Percentiles rank a stretch among this genome's conserved stretches.
Conservation (phyloP, 148 eudicot species). For the Rhododendron ferrugineum region DNA sequence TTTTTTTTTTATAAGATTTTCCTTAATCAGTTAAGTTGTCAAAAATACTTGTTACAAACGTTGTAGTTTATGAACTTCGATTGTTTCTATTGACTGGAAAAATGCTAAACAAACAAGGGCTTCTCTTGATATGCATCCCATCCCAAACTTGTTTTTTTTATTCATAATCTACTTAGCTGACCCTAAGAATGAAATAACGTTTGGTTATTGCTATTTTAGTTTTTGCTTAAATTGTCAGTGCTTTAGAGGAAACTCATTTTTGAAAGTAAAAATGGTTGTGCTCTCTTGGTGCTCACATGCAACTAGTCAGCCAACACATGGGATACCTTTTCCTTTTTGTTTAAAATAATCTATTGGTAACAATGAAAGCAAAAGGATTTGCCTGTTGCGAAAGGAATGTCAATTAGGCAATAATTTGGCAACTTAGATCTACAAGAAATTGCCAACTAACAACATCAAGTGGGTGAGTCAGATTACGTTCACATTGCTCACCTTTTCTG, state of each 20-base stretch:
- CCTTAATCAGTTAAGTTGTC: background rate
- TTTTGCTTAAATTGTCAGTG: background rate
- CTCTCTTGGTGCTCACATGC: background rate
- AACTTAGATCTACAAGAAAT: background rate
- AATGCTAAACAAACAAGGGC: background rate
- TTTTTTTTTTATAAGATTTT: too few relatives aligned
- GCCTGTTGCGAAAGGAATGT: background rate
- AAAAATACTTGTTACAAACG: background rate
- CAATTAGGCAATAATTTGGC: background rate
- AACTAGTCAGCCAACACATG: background rate
- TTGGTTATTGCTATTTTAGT: background rate
- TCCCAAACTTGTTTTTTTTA: background rate
- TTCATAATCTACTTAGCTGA: too few relatives aligned
- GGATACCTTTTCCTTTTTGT: background rate
- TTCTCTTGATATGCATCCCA: background rate
- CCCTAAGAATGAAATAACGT: too few relatives aligned
- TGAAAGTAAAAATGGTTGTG: background rate
- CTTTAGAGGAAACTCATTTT: background rate
- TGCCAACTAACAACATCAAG: background rate
- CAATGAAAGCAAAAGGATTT: background rate
- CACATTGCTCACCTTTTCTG: background rate
- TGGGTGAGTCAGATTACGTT: background rate
- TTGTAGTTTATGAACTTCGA: background rate
- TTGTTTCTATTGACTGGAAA: background rate
- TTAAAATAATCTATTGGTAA: background rate